Evolutionary conservation across 78 protist species (phyloP), one percentile per base, ranked within the genome.

Genomic region (Guillardia theta): DNA sequence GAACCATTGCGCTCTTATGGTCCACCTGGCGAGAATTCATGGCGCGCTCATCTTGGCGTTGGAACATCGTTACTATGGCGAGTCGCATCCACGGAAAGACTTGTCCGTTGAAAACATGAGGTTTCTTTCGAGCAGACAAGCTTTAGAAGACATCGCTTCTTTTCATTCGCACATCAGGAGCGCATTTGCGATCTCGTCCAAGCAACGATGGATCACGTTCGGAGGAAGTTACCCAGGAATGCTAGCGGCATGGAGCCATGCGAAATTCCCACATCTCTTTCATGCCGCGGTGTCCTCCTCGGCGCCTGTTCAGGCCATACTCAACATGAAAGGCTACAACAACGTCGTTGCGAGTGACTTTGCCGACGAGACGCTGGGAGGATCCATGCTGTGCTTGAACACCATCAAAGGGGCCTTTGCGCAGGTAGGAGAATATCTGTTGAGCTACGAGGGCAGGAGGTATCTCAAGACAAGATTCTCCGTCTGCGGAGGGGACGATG

Each of bases 181-280:
- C 6, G 53, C 30, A 44, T 70, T 12, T 10, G 6, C 39, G 15
- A 36, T 58, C 8, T 33, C 95, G 5, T 46, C 83, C 0, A 12
- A 24, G 36, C 64, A 53, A 78, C 94, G 95, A 58, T 93, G 96
- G 96, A 30, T 93, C 41, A 33, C 92, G 3, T 94, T 96, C 78
- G 96, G 96, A 88, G 97, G 92, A 19, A 92, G 95, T 19, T 96
- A 96, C 94, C 88, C 94, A 21, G 97, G 97, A 21, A 93, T 94
- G 87, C 88, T 96, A 18, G 58, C 94, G 48, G 96, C 96, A 9
- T 95, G 96, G 96, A 37, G 88, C 19, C 64, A 96, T 30, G 30
- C 95, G 33, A 95, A 95, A 50, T 95, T 93, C 54, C 96, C 96
- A 27, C 93, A 93, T 36, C 77, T 95, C 0, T 62, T 96, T 43